phyloP scores from a whole-genome alignment of 2,329 filamentous ascomycete species.

The Ascochyta clinopodiicola region DNA sequence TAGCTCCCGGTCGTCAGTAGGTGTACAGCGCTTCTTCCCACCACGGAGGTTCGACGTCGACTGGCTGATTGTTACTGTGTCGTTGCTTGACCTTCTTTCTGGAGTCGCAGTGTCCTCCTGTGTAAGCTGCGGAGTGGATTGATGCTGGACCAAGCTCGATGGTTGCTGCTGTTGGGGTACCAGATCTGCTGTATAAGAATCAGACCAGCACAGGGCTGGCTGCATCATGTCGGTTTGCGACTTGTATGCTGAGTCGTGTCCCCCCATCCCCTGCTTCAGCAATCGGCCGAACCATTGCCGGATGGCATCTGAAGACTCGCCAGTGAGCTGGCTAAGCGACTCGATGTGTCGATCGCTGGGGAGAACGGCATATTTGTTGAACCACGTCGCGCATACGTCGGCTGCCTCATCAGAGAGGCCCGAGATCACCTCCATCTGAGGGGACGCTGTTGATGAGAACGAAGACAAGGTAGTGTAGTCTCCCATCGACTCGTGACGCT shows the following conservation, averaged over 20 bases:
- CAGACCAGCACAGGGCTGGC: constrained; percentile 31
- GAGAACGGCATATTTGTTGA: constrained; percentile 46
- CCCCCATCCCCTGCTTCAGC: constrained; percentile 45
- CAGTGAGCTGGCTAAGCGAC: constrained; percentile 46
- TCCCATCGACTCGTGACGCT: constrained; percentile 37
- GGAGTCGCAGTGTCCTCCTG: constrained; percentile 22
- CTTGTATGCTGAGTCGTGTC: constrained; percentile 48
- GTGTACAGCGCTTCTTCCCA: constrained; percentile 45
- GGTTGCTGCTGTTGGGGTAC: constrained; percentile 18
- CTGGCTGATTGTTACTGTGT: constrained; percentile 22
- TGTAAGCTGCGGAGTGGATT: constrained; percentile 3
- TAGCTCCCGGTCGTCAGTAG: constrained; percentile 38
- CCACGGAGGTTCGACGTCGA: constrained; percentile 30
- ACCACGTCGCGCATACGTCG: constrained; percentile 48
- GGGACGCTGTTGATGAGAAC: constrained; percentile 24
- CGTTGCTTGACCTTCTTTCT: constrained; percentile 24
- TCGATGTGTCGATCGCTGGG: constrained; percentile 47
- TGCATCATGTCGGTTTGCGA: constrained; percentile 44
- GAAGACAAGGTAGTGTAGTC: constrained; percentile 35
- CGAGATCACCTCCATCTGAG: constrained; percentile 17
- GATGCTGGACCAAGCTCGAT: constrained; percentile 3
- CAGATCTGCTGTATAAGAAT: constrained; percentile 24
- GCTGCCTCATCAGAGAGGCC: constrained; percentile 46
- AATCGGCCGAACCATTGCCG: constrained; percentile 46
- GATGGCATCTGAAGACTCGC: constrained; percentile 41